Evolutionary conservation across 2,329 filamentous ascomycete genomes (phyloP).

Genomic region (Sordariomycetes sp.): DNA sequence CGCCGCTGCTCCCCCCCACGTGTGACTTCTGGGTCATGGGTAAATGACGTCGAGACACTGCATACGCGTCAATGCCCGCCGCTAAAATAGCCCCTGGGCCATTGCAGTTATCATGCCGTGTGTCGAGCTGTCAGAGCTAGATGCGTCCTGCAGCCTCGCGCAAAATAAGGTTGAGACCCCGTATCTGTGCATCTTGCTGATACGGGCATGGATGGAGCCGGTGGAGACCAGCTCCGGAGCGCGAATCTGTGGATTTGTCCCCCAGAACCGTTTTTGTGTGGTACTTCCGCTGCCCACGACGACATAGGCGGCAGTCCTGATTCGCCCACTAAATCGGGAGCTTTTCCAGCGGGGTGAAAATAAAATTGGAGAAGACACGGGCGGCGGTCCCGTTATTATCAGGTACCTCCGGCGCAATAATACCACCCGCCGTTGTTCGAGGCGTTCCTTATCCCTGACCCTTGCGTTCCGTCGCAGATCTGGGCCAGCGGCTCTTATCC

Average conservation of each 20-base stretch:
- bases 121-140: neutral
- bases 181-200: neutral
- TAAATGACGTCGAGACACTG: neutral
- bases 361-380: too few species aligned
- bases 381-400: too few species aligned
- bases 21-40: neutral
- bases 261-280: too few species aligned
- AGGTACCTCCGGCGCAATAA: too few species aligned
- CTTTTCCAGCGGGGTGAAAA: too few species aligned
- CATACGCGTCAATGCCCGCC: neutral
- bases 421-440: neutral
- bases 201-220: too few species aligned
- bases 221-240: too few species aligned
- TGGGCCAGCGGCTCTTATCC: neutral
- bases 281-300: too few species aligned
- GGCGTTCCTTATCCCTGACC: neutral
- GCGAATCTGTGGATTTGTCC: too few species aligned
- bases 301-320: too few species aligned
- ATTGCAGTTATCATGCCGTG: neutral
- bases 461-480: neutral
- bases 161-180: neutral
- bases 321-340: too few species aligned
- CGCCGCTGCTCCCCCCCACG: neutral
- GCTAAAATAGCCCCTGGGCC: neutral
- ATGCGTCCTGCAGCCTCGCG: neutral